Percentiles rank a stretch among this genome's conserved stretches.
phyloP scores from a whole-genome alignment of 805 yeast species.

The Ogataea naganishii region DNA sequence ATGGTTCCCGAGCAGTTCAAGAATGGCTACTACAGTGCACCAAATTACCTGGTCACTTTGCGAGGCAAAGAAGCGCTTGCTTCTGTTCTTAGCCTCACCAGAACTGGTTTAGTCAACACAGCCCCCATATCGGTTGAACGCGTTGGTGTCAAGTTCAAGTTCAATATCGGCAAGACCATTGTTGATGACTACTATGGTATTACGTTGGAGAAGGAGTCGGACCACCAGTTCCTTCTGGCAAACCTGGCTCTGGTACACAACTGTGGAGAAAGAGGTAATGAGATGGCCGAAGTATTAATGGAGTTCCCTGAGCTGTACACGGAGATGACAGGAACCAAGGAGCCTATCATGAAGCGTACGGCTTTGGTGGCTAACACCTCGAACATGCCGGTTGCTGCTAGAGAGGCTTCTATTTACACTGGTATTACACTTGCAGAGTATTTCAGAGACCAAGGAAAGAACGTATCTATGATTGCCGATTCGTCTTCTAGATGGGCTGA shows the following conservation, averaged over 20 bases:
- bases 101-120: no score
- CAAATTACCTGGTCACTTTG: no score
- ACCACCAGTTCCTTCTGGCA: constrained; percentile 33
- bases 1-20: no score
- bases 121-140: no score
- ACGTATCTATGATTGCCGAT: constrained; percentile 99
- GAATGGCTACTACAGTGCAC: no score
- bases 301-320: constrained; percentile 98
- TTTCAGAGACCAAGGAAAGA: constrained; percentile 99
- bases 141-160: no score
- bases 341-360: constrained; percentile 99
- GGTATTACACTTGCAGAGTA: constrained; percentile 98
- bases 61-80: no score
- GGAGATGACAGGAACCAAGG: constrained; percentile 86
- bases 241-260: constrained; percentile 26
- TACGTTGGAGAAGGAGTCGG: constrained; percentile 29
- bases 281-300: constrained; percentile 99
- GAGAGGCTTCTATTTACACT: constrained; percentile 99
- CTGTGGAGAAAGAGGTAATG: constrained; percentile 96
- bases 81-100: no score
- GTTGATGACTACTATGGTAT: constrained; percentile 34
- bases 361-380: constrained; percentile 98
- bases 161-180: constrained; percentile 18
- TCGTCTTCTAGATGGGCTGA: constrained; percentile 99
- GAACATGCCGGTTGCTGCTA: constrained; percentile 99